Conservation (phyloP, 208 protist genomes). For the Naegleria lovaniensis region DNA sequence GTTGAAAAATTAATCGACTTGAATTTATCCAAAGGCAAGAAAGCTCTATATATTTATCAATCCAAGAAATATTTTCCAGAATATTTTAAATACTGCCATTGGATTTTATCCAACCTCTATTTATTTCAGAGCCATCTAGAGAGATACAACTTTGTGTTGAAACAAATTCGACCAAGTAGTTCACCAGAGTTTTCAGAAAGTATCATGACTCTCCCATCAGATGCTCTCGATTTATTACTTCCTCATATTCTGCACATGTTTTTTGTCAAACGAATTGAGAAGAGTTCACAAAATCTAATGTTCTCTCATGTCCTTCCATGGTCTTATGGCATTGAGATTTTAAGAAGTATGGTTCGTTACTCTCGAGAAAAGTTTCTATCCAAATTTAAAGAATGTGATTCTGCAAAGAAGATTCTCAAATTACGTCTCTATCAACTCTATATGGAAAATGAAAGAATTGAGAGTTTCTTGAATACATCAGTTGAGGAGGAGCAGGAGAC, state of each 20-base stretch:
- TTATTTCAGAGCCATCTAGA: not conserved
- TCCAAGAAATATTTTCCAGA: not conserved
- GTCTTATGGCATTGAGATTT: not conserved
- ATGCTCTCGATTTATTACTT: not conserved
- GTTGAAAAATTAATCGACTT: slow-evolving; percentile 12
- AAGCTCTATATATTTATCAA: not conserved
- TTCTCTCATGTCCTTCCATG: not conserved
- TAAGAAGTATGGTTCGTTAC: not conserved
- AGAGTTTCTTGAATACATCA: not conserved
- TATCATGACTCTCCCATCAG: not conserved
- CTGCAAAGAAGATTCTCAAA: not conserved
- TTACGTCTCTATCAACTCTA: not conserved
- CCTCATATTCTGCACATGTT: not conserved
- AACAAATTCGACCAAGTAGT: not conserved
- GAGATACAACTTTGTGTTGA: not conserved
- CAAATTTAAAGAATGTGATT: not conserved
- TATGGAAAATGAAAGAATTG: slow-evolving; percentile 8
- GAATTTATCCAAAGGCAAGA: not conserved
- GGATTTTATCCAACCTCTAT: not conserved
- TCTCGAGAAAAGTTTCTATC: not conserved
- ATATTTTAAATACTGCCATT: not conserved
- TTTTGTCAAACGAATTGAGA: not conserved
- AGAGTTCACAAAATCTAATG: not conserved
- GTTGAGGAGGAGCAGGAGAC: not conserved
- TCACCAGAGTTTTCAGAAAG: not conserved